These are phyloP conservation scores for Daucus carota DNA, from an alignment of 129 eudicot genomes.

Conservation along the genomic window DH1_v3.0 NC_030381.2:27241501-27242000, in stretches of 20 bases:
- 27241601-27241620: constrained; percentile 93
- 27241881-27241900: not conserved
- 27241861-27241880: not conserved
- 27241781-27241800: not conserved
- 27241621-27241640: constrained; percentile 95
- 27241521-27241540: constrained; percentile 55
- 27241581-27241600: constrained; percentile 93
- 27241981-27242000: constrained; percentile 74
- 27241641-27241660: constrained; percentile 10
- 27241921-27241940: not conserved
- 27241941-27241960: constrained; percentile 60
- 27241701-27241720: not conserved
- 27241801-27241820: not conserved
- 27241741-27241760: not conserved
- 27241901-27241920: not conserved
- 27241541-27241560: constrained; percentile 57
- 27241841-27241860: not conserved
- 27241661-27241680: not conserved
- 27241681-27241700: not conserved
- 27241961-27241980: constrained; percentile 85
- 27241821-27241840: not conserved
- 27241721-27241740: not conserved
- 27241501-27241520: constrained; percentile 72
- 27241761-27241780: not conserved
- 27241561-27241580: constrained; percentile 93